Base-by-base conservation (phyloP, 805 yeast genomes). In the Lipomyces lipofer region DNA sequence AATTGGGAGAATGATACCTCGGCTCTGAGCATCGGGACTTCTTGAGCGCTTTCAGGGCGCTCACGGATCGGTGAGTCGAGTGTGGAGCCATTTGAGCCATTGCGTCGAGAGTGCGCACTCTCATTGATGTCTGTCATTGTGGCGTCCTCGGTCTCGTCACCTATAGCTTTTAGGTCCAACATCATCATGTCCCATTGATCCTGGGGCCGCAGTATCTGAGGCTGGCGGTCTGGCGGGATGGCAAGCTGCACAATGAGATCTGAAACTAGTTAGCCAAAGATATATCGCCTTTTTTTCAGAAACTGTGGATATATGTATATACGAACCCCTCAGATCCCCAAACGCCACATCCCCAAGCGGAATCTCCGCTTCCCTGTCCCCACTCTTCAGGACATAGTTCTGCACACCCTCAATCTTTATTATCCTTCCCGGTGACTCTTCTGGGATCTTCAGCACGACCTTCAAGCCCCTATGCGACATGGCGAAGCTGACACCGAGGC, bases 401-500 rank as follows among this genome's bases (percentile, higher is more conserved):
- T 35, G 19, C 7, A 57, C 60, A 5, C 53, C 55, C 21, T 59
- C 50, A 19, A 58, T 48, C 17, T 51, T 44, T 9, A 54, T 29
- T 9, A 51, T 48, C 39, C 56, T 46, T 4, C 58, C 59, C 1
- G 49, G 47, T n/a, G 29, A 54, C 22, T 38, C 51, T 4, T 32
- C 54, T 12, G 52, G 51, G n/a, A 60, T 35, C 10, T 30, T 47
- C 12, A 64, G 38, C 30, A 47, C 19, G 6, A 62, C 35, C 13
- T 35, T 39, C 13, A 56, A 56, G 33, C 56, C 58, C 10, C 54
- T 43, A 33, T 60, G 60, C 3, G 60, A 39, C 39, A 52, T 30
- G 9, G 52, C 21, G 33, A 57, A 40, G 28, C 56, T 58, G 8
- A 58, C 50, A 9, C 54, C 56, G 6, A 54, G 46, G n/a, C 58